A percentile compares a stretch with the other conserved stretches of the same genome.
These are phyloP conservation scores for Lasiosphaeria miniovina DNA, from an alignment of 495 filamentous ascomycete genomes.

Conservation along the genomic window DNA sequence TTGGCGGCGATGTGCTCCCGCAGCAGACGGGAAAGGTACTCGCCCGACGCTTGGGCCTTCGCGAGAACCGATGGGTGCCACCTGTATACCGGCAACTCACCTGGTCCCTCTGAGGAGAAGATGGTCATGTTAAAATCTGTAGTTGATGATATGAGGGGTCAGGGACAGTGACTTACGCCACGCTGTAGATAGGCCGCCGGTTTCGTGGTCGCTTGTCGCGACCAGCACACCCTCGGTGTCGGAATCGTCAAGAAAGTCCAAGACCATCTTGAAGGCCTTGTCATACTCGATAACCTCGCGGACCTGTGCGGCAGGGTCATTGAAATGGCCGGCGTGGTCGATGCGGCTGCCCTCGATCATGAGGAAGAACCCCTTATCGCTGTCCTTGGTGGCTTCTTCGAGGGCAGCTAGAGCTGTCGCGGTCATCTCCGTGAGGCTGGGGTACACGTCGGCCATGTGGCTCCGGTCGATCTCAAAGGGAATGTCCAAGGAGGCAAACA, in stretches of 20 bases:
- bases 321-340: conserved; percentile 92
- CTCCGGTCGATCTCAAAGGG: conserved; percentile 90
- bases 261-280: conserved; percentile 72
- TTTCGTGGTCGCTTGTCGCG: conserved; percentile 91
- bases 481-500: conserved; percentile 81
- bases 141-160: not conserved
- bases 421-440: conserved; percentile 90
- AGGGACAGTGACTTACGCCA: conserved; percentile 53
- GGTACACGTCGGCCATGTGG: conserved; percentile 73
- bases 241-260: conserved; percentile 78
- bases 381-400: conserved; percentile 76
- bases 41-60: conserved; percentile 75
- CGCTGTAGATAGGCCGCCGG: conserved; percentile 79
- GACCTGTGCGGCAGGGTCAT: conserved; percentile 94
- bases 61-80: conserved; percentile 83
- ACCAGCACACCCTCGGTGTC: conserved; percentile 75
- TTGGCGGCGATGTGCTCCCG: conserved; percentile 47
- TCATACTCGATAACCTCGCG: conserved; percentile 93
- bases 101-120: conserved; percentile 27
- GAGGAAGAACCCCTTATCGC: conserved; percentile 92
- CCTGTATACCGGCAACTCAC: conserved; percentile 58
- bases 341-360: conserved; percentile 98
- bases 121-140: conserved; percentile 16
- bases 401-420: conserved; percentile 74
- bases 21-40: conserved; percentile 62